These are phyloP conservation scores for Lantana camara DNA, from an alignment of 257 asterid genomes.

Conservation along the genomic window DNA sequence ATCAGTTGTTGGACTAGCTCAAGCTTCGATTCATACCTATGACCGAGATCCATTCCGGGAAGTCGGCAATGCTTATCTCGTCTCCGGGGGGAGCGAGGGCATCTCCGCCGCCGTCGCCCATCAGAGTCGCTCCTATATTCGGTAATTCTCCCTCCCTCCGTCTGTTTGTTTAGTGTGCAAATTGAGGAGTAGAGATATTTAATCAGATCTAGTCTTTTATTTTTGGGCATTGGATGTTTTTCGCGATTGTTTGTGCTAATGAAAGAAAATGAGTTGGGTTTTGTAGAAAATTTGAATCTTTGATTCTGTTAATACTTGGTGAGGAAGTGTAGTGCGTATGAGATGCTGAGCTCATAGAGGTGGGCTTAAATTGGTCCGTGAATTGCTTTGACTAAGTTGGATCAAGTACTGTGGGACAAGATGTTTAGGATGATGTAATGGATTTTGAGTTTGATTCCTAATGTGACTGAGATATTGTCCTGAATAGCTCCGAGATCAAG, in stretches of 20 bases:
- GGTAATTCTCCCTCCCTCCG: slow-evolving; percentile 46
- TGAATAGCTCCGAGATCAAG: neutral
- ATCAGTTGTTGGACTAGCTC: slow-evolving; percentile 54
- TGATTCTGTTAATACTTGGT: slow-evolving; percentile 22
- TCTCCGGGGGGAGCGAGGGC: slow-evolving; percentile 98
- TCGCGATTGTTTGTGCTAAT: slow-evolving; percentile 2
- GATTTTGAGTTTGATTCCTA: slow-evolving; percentile 3
- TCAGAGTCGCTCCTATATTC: slow-evolving; percentile 73
- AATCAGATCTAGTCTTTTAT: slow-evolving; percentile 44
- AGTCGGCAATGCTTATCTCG: slow-evolving; percentile 93
- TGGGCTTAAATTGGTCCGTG: slow-evolving; percentile 24
- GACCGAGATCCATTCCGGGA: slow-evolving; percentile 84
- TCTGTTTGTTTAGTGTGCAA: slow-evolving; percentile 13
- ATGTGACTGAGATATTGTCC: neutral
- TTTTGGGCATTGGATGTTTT: slow-evolving; percentile 24
- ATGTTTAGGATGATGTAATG: neutral
- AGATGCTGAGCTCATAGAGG: slow-evolving; percentile 13
- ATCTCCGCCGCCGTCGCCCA: slow-evolving; percentile 48
- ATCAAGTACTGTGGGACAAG: slow-evolving; percentile 8
- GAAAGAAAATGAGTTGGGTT: neutral
- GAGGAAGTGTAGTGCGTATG: slow-evolving; percentile 1
- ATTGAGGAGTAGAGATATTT: slow-evolving; percentile 7
- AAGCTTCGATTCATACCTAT: slow-evolving; percentile 86
- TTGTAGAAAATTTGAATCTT: neutral
- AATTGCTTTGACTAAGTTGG: slow-evolving; percentile 20